These are phyloP conservation scores for Xylaria sp. DNA, from an alignment of 2,329 filamentous ascomycete species.

Conservation along the genomic window DNA sequence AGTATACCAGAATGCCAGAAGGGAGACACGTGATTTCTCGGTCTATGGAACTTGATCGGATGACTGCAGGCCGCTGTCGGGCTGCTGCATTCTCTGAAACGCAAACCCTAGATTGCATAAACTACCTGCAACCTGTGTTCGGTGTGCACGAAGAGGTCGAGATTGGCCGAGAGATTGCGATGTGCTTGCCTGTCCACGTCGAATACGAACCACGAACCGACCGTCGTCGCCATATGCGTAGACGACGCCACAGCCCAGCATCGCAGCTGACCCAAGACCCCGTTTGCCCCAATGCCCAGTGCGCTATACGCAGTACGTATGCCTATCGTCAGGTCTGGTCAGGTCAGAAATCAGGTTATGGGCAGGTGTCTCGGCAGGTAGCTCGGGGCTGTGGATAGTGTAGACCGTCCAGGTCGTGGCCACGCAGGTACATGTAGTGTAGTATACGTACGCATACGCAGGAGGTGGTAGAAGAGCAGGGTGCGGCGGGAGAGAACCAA, in stretches of 20 bases:
- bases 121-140: neutral
- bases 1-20: neutral
- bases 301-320: no score
- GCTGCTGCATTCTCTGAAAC: slow-evolving; percentile 12
- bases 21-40: slow-evolving; percentile 13
- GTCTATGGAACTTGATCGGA: slow-evolving; percentile 15
- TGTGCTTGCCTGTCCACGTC: neutral
- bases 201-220: neutral
- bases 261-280: neutral
- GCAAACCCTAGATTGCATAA: slow-evolving; percentile 1
- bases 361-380: neutral
- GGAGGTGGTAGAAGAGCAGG: no score
- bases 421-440: no score
- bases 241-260: neutral
- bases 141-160: neutral
- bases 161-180: slow-evolving; percentile 19
- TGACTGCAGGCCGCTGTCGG: slow-evolving; percentile 19
- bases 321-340: neutral
- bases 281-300: neutral
- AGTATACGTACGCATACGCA: no score
- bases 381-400: neutral
- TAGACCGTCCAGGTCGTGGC: neutral
- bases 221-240: no score
- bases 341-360: slow-evolving; percentile 1
- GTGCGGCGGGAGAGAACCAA: neutral